A percentile compares a stretch with the other conserved stretches of the same genome.
These are phyloP conservation scores for Uronychia binucleata DNA, from an alignment of 73 alveolate genomes.

Conservation along the genomic window DNA sequence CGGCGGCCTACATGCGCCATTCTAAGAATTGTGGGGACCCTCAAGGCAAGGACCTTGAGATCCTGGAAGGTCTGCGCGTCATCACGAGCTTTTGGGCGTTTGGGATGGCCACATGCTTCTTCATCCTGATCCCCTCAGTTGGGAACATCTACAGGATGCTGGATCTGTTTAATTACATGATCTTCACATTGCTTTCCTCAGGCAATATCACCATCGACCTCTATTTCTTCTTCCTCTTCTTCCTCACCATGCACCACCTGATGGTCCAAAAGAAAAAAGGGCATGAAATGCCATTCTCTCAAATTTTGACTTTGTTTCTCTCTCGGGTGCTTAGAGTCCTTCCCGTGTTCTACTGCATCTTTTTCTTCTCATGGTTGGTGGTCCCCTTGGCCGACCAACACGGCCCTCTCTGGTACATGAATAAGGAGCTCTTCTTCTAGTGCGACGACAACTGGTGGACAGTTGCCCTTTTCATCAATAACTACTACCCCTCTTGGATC, in stretches of 20 bases:
- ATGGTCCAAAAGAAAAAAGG: background rate
- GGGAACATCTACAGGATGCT: constrained; percentile 7
- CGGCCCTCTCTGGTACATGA: constrained; percentile 2
- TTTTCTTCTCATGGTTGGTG: constrained; percentile 25
- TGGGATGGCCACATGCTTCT: constrained; percentile 6
- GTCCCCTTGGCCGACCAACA: constrained; percentile 11
- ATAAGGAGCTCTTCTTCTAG: background rate
- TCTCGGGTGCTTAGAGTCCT: constrained; percentile 1
- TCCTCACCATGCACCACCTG: background rate
- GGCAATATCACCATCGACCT: constrained; percentile 10
- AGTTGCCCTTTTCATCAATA: background rate
- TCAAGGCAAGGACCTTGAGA: constrained; percentile 4
- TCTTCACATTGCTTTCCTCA: constrained; percentile 4
- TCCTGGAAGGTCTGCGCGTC: constrained; percentile 11
- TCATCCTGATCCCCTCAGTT: background rate
- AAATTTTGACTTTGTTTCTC: background rate
- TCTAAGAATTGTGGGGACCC: background rate
- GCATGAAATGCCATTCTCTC: background rate
- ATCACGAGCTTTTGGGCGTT: constrained; percentile 14
- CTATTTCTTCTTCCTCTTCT: constrained; percentile 4
- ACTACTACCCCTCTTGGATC: constrained; percentile 7
- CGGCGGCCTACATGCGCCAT: background rate
- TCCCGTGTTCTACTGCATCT: constrained; percentile 4
- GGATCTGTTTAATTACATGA: background rate
- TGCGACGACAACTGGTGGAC: constrained; percentile 24